A percentile compares a stretch with the other conserved stretches of the same genome.
These are phyloP conservation scores for Dioszegia hungarica DNA, from an alignment of 768 basidiomycete genomes.

Conservation along the genomic window DNA sequence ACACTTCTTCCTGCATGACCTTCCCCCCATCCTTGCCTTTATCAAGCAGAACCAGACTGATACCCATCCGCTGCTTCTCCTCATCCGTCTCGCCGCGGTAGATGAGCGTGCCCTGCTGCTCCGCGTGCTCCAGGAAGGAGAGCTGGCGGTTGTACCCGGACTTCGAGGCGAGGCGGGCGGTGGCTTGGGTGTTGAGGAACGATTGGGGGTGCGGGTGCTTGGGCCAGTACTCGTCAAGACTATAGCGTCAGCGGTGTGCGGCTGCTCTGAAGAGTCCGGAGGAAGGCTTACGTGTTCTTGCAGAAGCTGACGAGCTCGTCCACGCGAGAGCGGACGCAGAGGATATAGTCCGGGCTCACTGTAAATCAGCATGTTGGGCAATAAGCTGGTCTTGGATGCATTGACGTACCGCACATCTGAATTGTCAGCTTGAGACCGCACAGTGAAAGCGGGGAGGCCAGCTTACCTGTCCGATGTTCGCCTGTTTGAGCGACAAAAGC, in stretches of 20 bases:
- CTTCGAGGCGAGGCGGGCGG: constrained; percentile 11
- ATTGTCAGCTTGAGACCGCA: background rate
- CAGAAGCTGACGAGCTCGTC: constrained; percentile 34
- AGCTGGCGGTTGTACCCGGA: constrained; percentile 29
- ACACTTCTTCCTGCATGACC: constrained; percentile 45
- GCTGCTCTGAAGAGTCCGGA: too few relatives aligned
- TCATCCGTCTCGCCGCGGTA: constrained; percentile 39
- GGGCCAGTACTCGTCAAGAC: constrained; percentile 31
- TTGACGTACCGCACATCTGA: constrained; percentile 33
- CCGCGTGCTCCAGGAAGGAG: constrained; percentile 34
- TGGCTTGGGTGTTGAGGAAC: constrained; percentile 14
- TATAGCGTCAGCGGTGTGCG: background rate
- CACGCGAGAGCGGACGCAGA: constrained; percentile 29
- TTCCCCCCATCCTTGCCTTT: constrained; percentile 19
- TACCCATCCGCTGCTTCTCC: constrained; percentile 35
- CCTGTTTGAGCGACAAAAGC: constrained; percentile 43
- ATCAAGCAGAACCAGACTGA: constrained; percentile 37
- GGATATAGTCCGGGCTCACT: constrained; percentile 46
- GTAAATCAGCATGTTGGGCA: background rate
- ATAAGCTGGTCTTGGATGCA: background rate
- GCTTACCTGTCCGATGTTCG: constrained; percentile 40
- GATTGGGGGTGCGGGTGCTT: constrained; percentile 26
- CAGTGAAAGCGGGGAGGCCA: background rate
- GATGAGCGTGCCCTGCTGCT: constrained; percentile 34
- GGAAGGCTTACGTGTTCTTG: constrained; percentile 25